A percentile compares a stretch with the other conserved stretches of the same genome.
Evolutionary conservation across 1,284 basidiomycete species (phyloP).

Genomic region (Ceratobasidium sp.): DNA sequence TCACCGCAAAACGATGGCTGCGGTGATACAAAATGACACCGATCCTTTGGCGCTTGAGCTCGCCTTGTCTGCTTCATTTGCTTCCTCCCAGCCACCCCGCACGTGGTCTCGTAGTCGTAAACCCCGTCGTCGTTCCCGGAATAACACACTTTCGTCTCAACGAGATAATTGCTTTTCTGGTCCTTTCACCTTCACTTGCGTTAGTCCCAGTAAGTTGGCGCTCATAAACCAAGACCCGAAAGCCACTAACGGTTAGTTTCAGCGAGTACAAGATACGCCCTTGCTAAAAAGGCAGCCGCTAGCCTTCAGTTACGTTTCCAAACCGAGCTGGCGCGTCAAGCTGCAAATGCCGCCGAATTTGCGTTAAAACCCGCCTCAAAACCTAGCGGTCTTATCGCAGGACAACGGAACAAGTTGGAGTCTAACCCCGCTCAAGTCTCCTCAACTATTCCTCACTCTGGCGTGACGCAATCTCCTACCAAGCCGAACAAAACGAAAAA

Average conservation of each 20-base stretch:
- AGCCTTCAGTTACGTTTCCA: constrained; percentile 75
- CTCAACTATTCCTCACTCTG: background rate
- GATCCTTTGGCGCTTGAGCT: constrained; percentile 73
- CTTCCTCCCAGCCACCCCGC: constrained; percentile 13
- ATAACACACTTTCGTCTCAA: background rate
- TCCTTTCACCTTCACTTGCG: constrained; percentile 69
- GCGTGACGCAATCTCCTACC: constrained; percentile 44
- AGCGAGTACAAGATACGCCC: constrained; percentile 74
- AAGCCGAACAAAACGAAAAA: constrained; percentile 73
- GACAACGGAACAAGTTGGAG: constrained; percentile 52
- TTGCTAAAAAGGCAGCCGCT: constrained; percentile 74
- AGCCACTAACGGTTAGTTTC: constrained; percentile 45
- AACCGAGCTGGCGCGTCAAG: constrained; percentile 68
- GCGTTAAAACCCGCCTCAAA: constrained; percentile 58
- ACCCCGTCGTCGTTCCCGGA: constrained; percentile 15
- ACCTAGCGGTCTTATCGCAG: background rate
- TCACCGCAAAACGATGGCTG: constrained; percentile 74
- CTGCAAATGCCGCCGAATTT: constrained; percentile 66
- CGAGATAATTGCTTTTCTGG: constrained; percentile 22
- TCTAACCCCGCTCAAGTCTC: constrained; percentile 55
- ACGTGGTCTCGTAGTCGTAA: constrained; percentile 31
- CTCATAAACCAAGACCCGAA: constrained; percentile 50
- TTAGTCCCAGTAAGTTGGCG: constrained; percentile 74
- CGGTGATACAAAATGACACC: constrained; percentile 71
- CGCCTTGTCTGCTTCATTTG: constrained; percentile 71